phyloP scores from a whole-genome alignment of 192 early-diverging fungal species.

The Coemansia sp. region DNA sequence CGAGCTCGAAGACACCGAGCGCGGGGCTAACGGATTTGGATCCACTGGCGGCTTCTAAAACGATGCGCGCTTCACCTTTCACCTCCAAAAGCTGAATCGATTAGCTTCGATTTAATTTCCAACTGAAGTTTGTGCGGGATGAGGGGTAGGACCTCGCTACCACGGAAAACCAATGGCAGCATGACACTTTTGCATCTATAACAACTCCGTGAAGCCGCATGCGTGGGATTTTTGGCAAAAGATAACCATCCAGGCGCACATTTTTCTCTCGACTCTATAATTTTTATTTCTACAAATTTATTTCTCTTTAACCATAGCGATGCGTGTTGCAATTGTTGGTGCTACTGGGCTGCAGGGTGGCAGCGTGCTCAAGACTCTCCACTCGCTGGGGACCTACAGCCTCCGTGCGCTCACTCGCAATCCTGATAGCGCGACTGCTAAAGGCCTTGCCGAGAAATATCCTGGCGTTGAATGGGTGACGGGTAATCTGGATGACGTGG shows the following conservation, averaged over 20 bases:
- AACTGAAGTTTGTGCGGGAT: too few relatives aligned
- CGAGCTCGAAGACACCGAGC: conserved; percentile 54
- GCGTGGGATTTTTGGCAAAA: too few relatives aligned
- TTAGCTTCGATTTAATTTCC: too few relatives aligned
- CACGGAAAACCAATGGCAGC: too few relatives aligned
- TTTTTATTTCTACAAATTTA: not conserved
- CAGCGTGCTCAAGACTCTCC: conserved; percentile 34
- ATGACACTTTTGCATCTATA: too few relatives aligned
- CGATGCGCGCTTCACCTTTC: too few relatives aligned
- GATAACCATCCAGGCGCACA: too few relatives aligned
- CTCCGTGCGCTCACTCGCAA: conserved; percentile 30
- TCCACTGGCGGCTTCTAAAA: conserved; percentile 57
- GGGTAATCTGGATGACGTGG: conserved; percentile 23
- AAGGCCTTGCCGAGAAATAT: conserved; percentile 13
- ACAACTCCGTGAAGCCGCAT: too few relatives aligned
- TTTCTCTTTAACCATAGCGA: conserved; percentile 9
- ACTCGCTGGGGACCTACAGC: conserved; percentile 26
- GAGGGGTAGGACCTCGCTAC: too few relatives aligned
- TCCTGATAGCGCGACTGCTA: conserved; percentile 9
- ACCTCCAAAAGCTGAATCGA: too few relatives aligned
- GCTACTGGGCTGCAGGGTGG: conserved; percentile 44
- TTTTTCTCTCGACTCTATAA: not conserved
- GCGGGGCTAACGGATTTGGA: conserved; percentile 69
- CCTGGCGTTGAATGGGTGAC: conserved; percentile 23
- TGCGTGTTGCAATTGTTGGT: conserved; percentile 28